Conservation (phyloP, 1,139 yeast genomes). For the Protomyces macrosporus region DNA sequence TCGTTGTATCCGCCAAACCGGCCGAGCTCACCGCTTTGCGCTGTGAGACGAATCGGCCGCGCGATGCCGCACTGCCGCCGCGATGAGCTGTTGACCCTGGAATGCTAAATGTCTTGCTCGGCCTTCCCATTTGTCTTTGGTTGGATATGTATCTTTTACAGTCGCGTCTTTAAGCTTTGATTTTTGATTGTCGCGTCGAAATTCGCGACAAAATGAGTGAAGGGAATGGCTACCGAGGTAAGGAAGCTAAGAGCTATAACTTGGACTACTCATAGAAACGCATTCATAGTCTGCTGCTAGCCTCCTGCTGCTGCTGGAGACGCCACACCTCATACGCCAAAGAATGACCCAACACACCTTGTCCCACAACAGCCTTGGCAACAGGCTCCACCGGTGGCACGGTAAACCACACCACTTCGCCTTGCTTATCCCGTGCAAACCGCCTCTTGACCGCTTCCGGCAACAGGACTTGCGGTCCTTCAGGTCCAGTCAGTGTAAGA, state of each 20-base stretch:
- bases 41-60: conserved; percentile 5
- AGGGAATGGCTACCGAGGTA: neutral
- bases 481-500: neutral
- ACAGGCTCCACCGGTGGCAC: conserved; percentile 34
- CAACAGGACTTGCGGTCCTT: conserved; percentile 12
- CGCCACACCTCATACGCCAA: neutral
- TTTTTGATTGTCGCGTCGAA: neutral
- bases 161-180: neutral
- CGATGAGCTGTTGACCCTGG: conserved; percentile 1
- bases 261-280: too few relatives aligned
- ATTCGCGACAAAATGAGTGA: neutral
- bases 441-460: conserved; percentile 30
- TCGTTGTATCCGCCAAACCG: conserved; percentile 11
- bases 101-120: conserved; percentile 15
- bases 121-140: conserved; percentile 3
- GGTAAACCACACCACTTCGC: conserved; percentile 34
- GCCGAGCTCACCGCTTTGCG: neutral
- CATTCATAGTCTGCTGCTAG: neutral
- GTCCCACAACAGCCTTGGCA: neutral
- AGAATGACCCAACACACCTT: neutral
- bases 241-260: neutral
- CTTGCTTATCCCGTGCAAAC: conserved; percentile 31
- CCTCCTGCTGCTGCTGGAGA: neutral
- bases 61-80: conserved; percentile 2
- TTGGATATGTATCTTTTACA: neutral